These are phyloP conservation scores for Solanum chmielewskii DNA, from an alignment of 257 asterid genomes.

Conservation along the genomic window DNA sequence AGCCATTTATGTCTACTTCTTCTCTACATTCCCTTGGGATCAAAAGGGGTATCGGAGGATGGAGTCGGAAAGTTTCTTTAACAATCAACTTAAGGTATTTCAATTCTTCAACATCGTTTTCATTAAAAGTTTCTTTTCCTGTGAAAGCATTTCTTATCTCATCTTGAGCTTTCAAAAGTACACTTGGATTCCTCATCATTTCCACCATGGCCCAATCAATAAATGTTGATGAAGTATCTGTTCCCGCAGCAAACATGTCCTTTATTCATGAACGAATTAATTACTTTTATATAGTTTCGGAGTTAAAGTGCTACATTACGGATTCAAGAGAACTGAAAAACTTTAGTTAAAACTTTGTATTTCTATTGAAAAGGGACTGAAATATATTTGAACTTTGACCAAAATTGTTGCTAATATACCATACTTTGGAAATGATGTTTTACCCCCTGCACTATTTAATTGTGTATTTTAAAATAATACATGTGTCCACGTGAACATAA, in stretches of 20 bases:
- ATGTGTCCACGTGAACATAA: no score
- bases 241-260: neutral
- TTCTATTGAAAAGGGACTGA: no score
- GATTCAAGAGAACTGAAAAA: no score
- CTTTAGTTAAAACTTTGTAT: no score
- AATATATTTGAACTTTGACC: no score
- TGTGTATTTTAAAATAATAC: no score
- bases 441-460: no score
- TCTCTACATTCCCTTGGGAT: neutral
- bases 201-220: neutral
- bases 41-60: neutral
- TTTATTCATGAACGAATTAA: neutral
- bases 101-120: neutral
- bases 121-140: neutral
- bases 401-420: no score
- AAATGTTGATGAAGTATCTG: neutral
- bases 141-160: neutral
- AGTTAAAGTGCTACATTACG: no score
- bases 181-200: constrained; percentile 1
- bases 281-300: no score
- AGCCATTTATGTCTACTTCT: neutral
- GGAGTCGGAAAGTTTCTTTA: constrained; percentile 5
- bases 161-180: neutral
- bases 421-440: no score
- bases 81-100: neutral